A percentile compares a stretch with the other conserved stretches of the same genome.
Conservation (phyloP, 2,329 filamentous ascomycete species). For the Dactylellina cionopaga region DNA sequence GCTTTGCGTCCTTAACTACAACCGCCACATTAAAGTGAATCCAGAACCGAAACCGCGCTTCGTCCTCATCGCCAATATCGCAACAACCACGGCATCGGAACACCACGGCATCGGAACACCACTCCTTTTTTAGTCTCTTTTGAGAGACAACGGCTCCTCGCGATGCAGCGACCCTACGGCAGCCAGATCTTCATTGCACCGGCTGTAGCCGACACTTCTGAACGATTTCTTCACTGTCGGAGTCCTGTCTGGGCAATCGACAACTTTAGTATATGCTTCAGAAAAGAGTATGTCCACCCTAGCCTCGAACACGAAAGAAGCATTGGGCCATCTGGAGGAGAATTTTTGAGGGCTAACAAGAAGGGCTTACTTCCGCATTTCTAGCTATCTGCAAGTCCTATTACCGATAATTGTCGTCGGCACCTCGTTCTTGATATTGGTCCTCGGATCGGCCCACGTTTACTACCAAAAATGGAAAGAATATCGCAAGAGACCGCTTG, state of each 20-base stretch:
- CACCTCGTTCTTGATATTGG: slow-evolving; percentile 75
- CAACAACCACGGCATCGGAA: background rate
- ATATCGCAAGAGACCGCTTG: slow-evolving; percentile 5
- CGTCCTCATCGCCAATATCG: slow-evolving; percentile 4
- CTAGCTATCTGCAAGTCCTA: slow-evolving; percentile 80
- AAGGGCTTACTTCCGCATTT: slow-evolving; percentile 5
- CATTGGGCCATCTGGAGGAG: too few species aligned
- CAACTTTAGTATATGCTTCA: slow-evolving; percentile 72
- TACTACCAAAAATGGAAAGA: slow-evolving; percentile 48
- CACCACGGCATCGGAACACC: slow-evolving; percentile 2
- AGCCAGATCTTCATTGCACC: slow-evolving; percentile 45
- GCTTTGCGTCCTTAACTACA: too few species aligned
- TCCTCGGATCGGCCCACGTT: slow-evolving; percentile 56
- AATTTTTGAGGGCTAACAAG: too few species aligned
- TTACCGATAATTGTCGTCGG: slow-evolving; percentile 78
- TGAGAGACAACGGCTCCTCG: slow-evolving; percentile 36
- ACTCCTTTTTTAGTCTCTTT: slow-evolving; percentile 35
- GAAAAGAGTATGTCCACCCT: slow-evolving; percentile 38
- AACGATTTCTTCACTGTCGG: slow-evolving; percentile 55
- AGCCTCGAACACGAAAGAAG: too few species aligned
- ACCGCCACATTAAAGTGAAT: background rate
- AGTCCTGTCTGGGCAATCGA: slow-evolving; percentile 68
- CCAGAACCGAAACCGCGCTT: slow-evolving; percentile 6
- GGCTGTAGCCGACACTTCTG: slow-evolving; percentile 33
- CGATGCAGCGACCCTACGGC: slow-evolving; percentile 49